Evolutionary conservation across 495 filamentous ascomycete species (phyloP), one percentile per base, ranked within the genome.

Genomic region (Xylaria curta): DNA sequence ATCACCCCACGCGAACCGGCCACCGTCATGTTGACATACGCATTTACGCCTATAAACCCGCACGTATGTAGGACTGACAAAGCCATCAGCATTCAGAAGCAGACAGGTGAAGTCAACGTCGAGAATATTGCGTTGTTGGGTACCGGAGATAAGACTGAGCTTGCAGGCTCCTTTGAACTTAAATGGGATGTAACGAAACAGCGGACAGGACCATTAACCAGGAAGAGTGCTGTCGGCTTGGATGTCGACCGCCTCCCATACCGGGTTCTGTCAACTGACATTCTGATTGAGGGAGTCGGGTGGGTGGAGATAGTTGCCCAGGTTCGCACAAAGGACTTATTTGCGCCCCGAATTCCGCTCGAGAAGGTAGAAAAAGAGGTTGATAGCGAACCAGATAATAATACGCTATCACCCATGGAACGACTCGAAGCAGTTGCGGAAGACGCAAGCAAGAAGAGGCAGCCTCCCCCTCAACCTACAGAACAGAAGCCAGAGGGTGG

Each of bases 231-330:
- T 2, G 83, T 83, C 42, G 85, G 84, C 33, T 78, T 92, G 36
- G 87, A 84, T 28, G 81, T 87, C 9, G 84, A 90, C 0, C 72
- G 73, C 28, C 81, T 98, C 47, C 95, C 94, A 3, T 99, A 95
- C 78, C 86, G 85, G 12, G 89, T 98, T 4, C 84, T 95, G 66
- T 86, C 90, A 7, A 86, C 91, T 0, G 96, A 99, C 78, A 89
- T 99, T 47, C 82, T 99, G 9, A 90, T 99, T 46, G 94, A 97
- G 74, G 93, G 95, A 24, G 90, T 90, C 51, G 96, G 96, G 3
- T 99, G 97, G 95, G 86, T 99, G 9, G 96, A 99, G 79, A 79
- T 99, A 24, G 91, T 88, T 7, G 89, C 91, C 17, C 95, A 98
- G 80, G 87, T 96, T 9, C 89, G 95, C 28, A 87, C 86, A 31